Conservation (phyloP, 768 basidiomycete species). For the Pisolithus sp. region DNA sequence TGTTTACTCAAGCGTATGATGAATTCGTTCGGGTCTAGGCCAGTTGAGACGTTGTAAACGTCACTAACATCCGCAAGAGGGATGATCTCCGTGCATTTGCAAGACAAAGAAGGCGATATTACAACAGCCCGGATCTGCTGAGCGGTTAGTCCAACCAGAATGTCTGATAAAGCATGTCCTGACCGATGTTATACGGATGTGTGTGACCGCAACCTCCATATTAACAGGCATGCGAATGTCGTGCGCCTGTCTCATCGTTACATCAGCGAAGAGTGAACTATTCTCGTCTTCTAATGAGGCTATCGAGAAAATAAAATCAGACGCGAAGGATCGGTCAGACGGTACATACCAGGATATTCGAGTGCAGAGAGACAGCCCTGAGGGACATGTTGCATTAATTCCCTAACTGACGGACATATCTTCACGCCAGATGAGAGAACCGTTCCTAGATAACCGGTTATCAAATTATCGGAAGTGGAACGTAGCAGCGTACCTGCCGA, state of each 20-base stretch:
- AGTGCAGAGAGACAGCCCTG: constrained; percentile 41
- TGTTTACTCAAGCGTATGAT: constrained; percentile 71
- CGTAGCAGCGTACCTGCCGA: constrained; percentile 36
- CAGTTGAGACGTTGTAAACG: constrained; percentile 74
- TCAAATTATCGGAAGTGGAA: not conserved
- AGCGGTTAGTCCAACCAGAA: constrained; percentile 5
- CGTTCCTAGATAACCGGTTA: constrained; percentile 33
- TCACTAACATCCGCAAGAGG: constrained; percentile 79
- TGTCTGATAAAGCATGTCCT: not conserved
- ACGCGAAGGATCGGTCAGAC: not conserved
- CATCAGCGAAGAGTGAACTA: constrained; percentile 47
- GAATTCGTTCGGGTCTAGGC: constrained; percentile 73
- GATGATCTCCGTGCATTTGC: constrained; percentile 79
- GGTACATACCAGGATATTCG: constrained; percentile 47
- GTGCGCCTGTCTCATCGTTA: constrained; percentile 59
- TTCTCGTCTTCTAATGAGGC: constrained; percentile 59
- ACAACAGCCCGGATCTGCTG: constrained; percentile 60
- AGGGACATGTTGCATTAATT: constrained; percentile 54
- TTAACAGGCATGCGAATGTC: constrained; percentile 68
- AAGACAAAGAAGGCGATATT: constrained; percentile 61
- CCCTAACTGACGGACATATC: constrained; percentile 57
- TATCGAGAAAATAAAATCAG: constrained; percentile 20
- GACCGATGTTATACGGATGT: constrained; percentile 74
- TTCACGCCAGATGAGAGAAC: constrained; percentile 47
- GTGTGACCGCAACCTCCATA: constrained; percentile 59